Evolutionary conservation across 2,329 filamentous ascomycete genomes (phyloP), one percentile per base, ranked within the genome.

Genomic region (Phyllachora maydis): DNA sequence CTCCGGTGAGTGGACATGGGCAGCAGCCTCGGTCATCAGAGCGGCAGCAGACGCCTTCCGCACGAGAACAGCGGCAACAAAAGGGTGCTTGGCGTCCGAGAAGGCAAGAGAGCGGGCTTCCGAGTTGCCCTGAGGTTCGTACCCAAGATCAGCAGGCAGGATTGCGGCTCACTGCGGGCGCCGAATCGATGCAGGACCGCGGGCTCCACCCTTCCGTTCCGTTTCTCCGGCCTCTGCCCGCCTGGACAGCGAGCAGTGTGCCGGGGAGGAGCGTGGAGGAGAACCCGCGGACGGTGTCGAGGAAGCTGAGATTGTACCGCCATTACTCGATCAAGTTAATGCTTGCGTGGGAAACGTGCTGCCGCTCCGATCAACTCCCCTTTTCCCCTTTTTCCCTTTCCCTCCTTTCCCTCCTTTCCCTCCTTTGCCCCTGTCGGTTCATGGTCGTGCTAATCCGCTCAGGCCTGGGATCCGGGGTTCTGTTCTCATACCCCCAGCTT

Each of bases 301-400:
- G 55, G 65, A 82, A 66, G 78, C 78, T 85, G 78, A 88, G 78
- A 85, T 73, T 71, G 74, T 68, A 88, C 78, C 77, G 78, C 83
- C 59, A 75, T 61, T 71, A 85, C 77, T 85, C 77, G 78, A 88
- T 78, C 78, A 88, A 88, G 78, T 78, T 85, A 88, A 85, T 82
- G 74, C 78, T 88, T 88, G 78, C 78, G 78, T 85, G 78, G 72
- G 78, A 76, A 85, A 83, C 63, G 78, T 85, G 77, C 75, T 83
- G 77, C 77, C 77, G 76, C 76, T 79, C 67, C 54, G 50, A 52
- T 45, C 48, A 45, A n/a, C n/a, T n/a, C n/a, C n/a, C n/a, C n/a
- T n/a, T n/a, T n/a, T n/a, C n/a, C 32, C 31, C 35, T 35, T 26
- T 32, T 31, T 26, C 38, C 36, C 29, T 26, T 26, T 24, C 20